Conservation (phyloP, 306 rosid species). For the Dicorynia guianensis region DNA sequence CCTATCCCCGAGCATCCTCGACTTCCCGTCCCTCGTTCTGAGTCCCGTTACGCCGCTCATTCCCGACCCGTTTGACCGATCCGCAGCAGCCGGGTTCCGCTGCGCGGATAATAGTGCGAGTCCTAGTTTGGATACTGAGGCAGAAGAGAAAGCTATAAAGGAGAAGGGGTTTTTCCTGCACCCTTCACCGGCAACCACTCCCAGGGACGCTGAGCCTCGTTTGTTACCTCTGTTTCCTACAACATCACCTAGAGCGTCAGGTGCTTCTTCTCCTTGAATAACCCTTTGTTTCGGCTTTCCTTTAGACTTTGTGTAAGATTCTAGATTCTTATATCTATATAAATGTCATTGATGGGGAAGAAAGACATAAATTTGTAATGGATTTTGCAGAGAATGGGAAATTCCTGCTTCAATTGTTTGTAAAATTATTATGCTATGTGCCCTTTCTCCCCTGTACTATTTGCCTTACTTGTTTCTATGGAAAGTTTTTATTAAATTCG, state of each 20-base stretch:
- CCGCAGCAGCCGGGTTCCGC: constrained; percentile 31
- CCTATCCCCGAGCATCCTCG: constrained; percentile 84
- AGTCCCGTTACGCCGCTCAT: constrained; percentile 96
- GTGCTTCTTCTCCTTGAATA: constrained; percentile 59
- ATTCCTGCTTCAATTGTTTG: constrained; percentile 62
- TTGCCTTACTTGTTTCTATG: neutral
- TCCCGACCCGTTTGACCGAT: constrained; percentile 81
- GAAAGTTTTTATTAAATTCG: neutral
- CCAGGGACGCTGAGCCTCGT: constrained; percentile 74
- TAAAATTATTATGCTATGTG: constrained; percentile 25
- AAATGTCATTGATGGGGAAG: constrained; percentile 53
- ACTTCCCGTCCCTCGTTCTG: constrained; percentile 76
- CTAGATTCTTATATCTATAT: constrained; percentile 47
- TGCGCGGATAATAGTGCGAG: constrained; percentile 37
- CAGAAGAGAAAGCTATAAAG: constrained; percentile 79
- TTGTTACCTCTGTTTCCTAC: constrained; percentile 82
- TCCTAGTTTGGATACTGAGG: constrained; percentile 48
- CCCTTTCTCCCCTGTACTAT: neutral
- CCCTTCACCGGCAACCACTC: constrained; percentile 78
- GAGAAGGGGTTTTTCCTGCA: constrained; percentile 82
- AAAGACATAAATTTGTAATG: constrained; percentile 55
- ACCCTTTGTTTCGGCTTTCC: neutral
- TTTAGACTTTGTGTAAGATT: constrained; percentile 53
- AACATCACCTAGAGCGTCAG: constrained; percentile 72
- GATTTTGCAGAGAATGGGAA: constrained; percentile 56